phyloP scores from a whole-genome alignment of 108 stramenopile species.

The Aureococcus anophagefferens region DNA sequence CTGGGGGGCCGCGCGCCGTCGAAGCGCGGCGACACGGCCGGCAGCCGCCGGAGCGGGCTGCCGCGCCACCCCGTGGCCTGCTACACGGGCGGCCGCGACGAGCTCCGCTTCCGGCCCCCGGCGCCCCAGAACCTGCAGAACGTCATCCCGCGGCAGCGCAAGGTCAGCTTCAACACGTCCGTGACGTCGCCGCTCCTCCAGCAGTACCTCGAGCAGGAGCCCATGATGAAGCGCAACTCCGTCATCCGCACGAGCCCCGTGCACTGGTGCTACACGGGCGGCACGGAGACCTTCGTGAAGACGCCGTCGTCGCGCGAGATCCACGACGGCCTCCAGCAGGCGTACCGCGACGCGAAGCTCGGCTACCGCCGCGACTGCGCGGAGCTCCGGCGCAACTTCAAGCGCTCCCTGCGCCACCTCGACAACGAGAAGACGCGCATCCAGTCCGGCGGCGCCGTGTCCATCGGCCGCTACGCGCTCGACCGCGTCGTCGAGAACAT shows the following conservation, averaged over 20 bases:
- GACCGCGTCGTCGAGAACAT: neutral
- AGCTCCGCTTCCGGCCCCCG: slow-evolving; percentile 19
- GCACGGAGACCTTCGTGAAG: slow-evolving; percentile 15
- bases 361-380: neutral
- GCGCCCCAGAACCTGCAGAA: slow-evolving; percentile 12
- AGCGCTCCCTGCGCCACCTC: neutral
- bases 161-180: slow-evolving; percentile 18
- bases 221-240: neutral
- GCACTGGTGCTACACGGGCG: slow-evolving; percentile 29
- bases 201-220: neutral
- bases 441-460: neutral
- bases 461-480: neutral
- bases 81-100: slow-evolving; percentile 19
- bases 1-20: too few relatives aligned
- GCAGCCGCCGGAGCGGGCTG: neutral
- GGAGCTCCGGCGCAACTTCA: neutral
- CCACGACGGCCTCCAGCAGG: neutral
- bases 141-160: slow-evolving; percentile 19
- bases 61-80: slow-evolving; percentile 2
- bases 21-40: too few relatives aligned
- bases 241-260: slow-evolving; percentile 26
- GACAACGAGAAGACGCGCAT: neutral
- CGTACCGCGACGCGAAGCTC: neutral
- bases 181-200: neutral
- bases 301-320: neutral